Evolutionary conservation across 2,329 filamentous ascomycete genomes (phyloP), one percentile per base, ranked within the genome.

Genomic region (Colletotrichum chrysophilum): DNA sequence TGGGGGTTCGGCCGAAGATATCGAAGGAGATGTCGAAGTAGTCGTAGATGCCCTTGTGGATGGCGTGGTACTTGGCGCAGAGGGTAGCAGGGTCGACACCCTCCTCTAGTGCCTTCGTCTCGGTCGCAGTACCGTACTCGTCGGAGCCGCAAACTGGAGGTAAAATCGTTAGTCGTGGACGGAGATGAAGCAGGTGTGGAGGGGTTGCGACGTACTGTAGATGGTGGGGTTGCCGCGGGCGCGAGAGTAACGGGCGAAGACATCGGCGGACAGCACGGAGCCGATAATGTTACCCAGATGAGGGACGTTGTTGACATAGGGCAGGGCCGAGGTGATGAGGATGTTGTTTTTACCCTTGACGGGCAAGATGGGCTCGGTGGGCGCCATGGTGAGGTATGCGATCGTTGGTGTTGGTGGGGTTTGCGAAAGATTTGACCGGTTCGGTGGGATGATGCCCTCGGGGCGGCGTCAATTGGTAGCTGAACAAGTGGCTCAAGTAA

Each of bases 11-110:
- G 77, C 96, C 97, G 83, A 98, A 99, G 85, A 96, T 93, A 86
- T 98, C 96, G 83, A 98, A 98, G 74, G 91, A 93, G 82, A 98
- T 96, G 82, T 96, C 92, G 87, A 99, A 99, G 95, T 96, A 98
- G 84, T 97, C 91, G 85, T 98, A 98, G 79, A 98, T 94, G 65
- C 94, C 95, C 80, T 95, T 93, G 86, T 98, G 96, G 75, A 98
- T 92, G 80, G 92, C 92, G 87, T 97, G 95, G 88, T 97, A 98
- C 87, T 98, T 97, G 85, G 94, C 92, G 88, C 96, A 98, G 14
- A 98, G 92, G 82, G 96, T 91, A 80, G 94, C 90, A 26, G 96
- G 96, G 14, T 93, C 95, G 78, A 96, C 89, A 16, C 94, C 93
- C 83, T 97, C 95, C 84, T 98, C 95, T 55, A 98, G 91, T 6